A percentile compares a stretch with the other conserved stretches of the same genome.
These are phyloP conservation scores for Aspergillus novofumigatus DNA, from an alignment of 2,329 filamentous ascomycete genomes.

Conservation along the genomic window DNA sequence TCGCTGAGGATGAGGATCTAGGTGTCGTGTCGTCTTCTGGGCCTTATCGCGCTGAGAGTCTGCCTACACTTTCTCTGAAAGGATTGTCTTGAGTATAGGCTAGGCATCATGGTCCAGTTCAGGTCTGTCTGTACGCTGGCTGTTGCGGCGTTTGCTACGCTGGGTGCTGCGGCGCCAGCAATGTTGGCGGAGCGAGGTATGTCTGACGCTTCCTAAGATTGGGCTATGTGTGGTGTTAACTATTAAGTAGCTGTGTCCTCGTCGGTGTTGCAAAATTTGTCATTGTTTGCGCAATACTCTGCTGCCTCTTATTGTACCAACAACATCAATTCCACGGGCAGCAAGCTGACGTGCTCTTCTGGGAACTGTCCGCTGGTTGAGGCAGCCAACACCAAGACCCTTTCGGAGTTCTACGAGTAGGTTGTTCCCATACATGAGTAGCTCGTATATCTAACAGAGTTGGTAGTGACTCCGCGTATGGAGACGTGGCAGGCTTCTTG, in stretches of 20 bases:
- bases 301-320: constrained; percentile 50
- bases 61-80: background rate
- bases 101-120: background rate
- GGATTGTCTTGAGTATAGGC: background rate
- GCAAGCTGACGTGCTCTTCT: constrained; percentile 41
- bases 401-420: constrained; percentile 49
- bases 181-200: constrained; percentile 4
- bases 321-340: constrained; percentile 45
- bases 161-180: constrained; percentile 19
- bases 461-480: constrained; percentile 12
- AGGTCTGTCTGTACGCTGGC: constrained; percentile 1
- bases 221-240: background rate
- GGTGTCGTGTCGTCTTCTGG: background rate
- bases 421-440: constrained; percentile 6
- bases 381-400: constrained; percentile 41
- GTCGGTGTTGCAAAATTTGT: constrained; percentile 39
- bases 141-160: constrained; percentile 10
- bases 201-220: background rate
- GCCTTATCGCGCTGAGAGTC: background rate
- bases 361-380: constrained; percentile 49
- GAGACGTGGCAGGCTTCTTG: constrained; percentile 47
- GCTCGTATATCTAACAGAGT: background rate
- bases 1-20: background rate
- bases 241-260: constrained; percentile 33
- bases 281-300: constrained; percentile 49